Conservation (phyloP, 192 early-diverging fungal genomes). For the Coemansia umbellata region DNA sequence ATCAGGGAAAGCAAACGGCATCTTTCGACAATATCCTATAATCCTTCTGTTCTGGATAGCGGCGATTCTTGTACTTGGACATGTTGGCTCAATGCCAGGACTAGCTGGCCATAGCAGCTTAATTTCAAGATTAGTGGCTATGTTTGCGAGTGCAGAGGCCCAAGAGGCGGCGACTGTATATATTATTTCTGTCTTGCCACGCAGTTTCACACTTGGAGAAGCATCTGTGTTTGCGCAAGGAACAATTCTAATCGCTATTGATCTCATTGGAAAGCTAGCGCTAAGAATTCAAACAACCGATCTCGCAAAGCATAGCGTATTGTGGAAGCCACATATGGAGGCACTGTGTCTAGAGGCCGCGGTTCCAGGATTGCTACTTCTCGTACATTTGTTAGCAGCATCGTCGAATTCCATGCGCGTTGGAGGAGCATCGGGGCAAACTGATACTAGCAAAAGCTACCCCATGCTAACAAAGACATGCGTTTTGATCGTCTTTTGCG, state of each 20-base stretch:
- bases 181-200: conserved; percentile 4
- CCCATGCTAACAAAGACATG: background rate
- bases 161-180: background rate
- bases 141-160: background rate
- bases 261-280: conserved; percentile 4
- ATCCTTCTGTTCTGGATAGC: conserved; percentile 1
- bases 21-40: too few relatives aligned
- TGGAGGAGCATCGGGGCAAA: too few relatives aligned
- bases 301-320: background rate
- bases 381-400: conserved; percentile 3
- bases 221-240: conserved; percentile 28
- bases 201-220: conserved; percentile 44
- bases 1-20: too few relatives aligned
- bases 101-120: background rate
- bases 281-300: background rate
- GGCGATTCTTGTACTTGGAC: background rate
- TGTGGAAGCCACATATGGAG: conserved; percentile 8
- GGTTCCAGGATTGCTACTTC: conserved; percentile 1
- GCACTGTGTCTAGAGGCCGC: conserved; percentile 17
- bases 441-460: too few relatives aligned
- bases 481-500: background rate
- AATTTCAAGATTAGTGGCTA: background rate
- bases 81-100: background rate
- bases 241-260: background rate
- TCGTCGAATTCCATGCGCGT: too few relatives aligned